Evolutionary conservation across 1,284 basidiomycete genomes (phyloP).

Genomic region (Moniliophthora roreri): DNA sequence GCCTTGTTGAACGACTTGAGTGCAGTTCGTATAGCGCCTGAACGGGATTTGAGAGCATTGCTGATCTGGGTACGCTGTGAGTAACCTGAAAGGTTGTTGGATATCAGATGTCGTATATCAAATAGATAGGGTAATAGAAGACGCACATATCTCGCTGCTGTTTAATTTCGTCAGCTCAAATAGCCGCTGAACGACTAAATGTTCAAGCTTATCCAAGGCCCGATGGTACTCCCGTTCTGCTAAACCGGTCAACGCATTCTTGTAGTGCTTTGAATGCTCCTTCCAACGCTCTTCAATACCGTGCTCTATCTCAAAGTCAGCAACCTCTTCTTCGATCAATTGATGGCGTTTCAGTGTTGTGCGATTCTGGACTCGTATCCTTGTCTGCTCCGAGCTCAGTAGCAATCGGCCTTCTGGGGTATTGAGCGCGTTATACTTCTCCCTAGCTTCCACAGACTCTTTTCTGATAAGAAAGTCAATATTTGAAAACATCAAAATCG

Average conservation of each 20-base stretch:
- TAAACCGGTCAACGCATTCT: no score
- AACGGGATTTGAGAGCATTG: no score
- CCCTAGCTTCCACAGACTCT: background rate
- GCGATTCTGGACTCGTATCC: no score
- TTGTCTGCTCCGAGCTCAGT: no score
- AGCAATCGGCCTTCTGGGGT: no score
- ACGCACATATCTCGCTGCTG: background rate
- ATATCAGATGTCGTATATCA: background rate
- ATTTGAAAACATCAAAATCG: background rate
- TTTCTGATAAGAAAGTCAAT: background rate
- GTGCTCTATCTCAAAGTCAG: conserved; percentile 4
- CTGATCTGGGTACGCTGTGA: conserved; percentile 16
- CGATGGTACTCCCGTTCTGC: no score
- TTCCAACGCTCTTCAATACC: conserved; percentile 20
- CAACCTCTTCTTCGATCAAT: background rate
- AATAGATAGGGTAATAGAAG: background rate
- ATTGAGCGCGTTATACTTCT: background rate
- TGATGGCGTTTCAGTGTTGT: no score
- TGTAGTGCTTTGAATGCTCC: no score
- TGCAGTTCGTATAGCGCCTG: no score
- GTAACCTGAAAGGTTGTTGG: conserved; percentile 12
- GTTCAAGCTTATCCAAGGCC: no score
- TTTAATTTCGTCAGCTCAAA: conserved; percentile 20
- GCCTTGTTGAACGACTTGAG: no score
- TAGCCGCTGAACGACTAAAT: conserved; percentile 21